Evolutionary conservation across 768 basidiomycete species (phyloP).

Genomic region (Clitopilus hobsonii): DNA sequence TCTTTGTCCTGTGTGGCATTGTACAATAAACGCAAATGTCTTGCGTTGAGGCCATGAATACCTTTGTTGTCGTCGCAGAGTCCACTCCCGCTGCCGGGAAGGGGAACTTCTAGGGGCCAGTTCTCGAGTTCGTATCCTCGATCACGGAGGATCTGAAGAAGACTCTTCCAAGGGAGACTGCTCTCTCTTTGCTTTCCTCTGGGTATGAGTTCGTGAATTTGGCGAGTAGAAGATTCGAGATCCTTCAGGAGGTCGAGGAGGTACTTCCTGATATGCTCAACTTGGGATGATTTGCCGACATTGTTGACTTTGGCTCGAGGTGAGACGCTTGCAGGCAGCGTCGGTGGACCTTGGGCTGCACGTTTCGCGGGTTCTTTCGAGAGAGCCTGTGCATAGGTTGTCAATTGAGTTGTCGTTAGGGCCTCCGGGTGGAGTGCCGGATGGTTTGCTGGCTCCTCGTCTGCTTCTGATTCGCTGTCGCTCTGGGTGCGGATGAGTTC

Average conservation of each 20-base stretch:
- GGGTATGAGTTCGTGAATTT: background rate
- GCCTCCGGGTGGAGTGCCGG: no score
- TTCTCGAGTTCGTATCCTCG: constrained; percentile 1
- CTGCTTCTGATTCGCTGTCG: no score
- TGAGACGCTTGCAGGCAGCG: no score
- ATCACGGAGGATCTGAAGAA: background rate
- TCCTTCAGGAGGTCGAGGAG: background rate
- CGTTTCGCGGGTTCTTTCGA: no score
- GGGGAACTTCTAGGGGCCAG: constrained; percentile 1
- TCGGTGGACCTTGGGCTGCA: no score
- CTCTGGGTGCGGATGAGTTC: no score
- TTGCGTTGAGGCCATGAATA: background rate
- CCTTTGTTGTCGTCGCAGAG: constrained; percentile 3
- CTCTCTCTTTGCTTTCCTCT: background rate
- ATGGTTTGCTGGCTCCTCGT: no score
- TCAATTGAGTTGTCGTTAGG: no score
- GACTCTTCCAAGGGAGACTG: background rate
- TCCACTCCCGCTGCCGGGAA: constrained; percentile 1
- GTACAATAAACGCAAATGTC: background rate
- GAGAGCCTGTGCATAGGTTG: no score
- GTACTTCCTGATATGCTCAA: background rate
- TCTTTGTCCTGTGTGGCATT: background rate
- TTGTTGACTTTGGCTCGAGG: no score
- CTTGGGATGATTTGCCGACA: background rate
- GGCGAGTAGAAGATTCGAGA: background rate